These are phyloP conservation scores for Imleria badia DNA, from an alignment of 768 basidiomycete genomes.

Conservation along the genomic window DNA sequence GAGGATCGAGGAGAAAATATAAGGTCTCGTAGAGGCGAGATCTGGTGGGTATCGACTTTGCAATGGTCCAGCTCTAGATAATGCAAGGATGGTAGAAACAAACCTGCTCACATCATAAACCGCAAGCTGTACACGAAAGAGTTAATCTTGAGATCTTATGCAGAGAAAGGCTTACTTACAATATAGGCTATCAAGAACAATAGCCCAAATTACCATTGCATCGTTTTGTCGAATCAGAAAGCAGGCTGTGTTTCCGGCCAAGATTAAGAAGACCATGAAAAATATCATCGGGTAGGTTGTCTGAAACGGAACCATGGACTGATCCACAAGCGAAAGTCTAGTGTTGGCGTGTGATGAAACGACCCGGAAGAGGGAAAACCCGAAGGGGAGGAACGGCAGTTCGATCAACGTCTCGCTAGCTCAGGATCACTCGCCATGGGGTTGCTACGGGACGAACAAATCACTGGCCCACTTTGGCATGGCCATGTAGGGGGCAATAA, in stretches of 20 bases:
- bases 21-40: slow-evolving; percentile 77
- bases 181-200: slow-evolving; percentile 64
- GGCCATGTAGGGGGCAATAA: slow-evolving; percentile 82
- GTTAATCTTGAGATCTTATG: background rate
- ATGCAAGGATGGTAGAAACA: background rate
- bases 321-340: slow-evolving; percentile 83
- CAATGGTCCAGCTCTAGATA: slow-evolving; percentile 53
- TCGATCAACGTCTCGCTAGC: background rate
- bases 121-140: slow-evolving; percentile 55
- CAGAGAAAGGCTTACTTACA: slow-evolving; percentile 59
- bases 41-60: slow-evolving; percentile 54
- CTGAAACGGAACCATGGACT: slow-evolving; percentile 92
- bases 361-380: slow-evolving; percentile 85
- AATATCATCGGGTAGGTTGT: slow-evolving; percentile 79
- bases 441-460: slow-evolving; percentile 60
- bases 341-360: slow-evolving; percentile 88
- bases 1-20: slow-evolving; percentile 92
- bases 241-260: slow-evolving; percentile 85
- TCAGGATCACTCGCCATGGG: slow-evolving; percentile 53
- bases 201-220: background rate
- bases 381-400: slow-evolving; percentile 25
- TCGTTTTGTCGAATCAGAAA: background rate
- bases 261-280: slow-evolving; percentile 66
- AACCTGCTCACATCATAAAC: slow-evolving; percentile 67
- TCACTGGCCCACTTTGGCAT: slow-evolving; percentile 54